Conservation (phyloP, 768 basidiomycete genomes). For the Exsudoporus frostii region DNA sequence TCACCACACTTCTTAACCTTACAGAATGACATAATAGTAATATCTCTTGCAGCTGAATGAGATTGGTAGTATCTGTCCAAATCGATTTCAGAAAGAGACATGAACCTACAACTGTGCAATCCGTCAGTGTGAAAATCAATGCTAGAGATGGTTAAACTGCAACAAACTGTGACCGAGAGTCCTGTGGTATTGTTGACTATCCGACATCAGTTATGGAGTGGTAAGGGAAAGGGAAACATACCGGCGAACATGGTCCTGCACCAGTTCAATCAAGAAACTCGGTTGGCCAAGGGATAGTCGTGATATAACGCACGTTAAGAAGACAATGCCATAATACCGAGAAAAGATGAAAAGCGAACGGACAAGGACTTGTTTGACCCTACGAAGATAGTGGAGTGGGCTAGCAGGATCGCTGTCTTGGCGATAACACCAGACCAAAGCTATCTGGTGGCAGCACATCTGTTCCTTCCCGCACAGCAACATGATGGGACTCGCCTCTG, state of each 20-base stretch:
- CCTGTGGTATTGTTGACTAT: slow-evolving; percentile 22
- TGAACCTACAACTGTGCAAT: slow-evolving; percentile 17
- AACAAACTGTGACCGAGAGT: slow-evolving; percentile 17
- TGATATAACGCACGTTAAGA: slow-evolving; percentile 10
- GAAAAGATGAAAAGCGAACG: slow-evolving; percentile 19
- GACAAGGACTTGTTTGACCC: slow-evolving; percentile 9
- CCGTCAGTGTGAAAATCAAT: not conserved
- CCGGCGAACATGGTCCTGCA: slow-evolving; percentile 15
- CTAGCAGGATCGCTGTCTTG: not conserved
- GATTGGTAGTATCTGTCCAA: not conserved
- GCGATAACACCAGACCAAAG: slow-evolving; percentile 15
- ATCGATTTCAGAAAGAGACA: not conserved
- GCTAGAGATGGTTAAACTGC: not conserved
- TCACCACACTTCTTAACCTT: not conserved
- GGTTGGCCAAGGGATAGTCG: not conserved
- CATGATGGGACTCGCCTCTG: slow-evolving; percentile 8
- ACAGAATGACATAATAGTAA: slow-evolving; percentile 23
- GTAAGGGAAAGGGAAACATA: not conserved
- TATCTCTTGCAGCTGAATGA: slow-evolving; percentile 19
- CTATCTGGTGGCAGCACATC: slow-evolving; percentile 3
- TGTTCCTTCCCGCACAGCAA: not conserved
- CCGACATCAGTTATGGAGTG: not conserved
- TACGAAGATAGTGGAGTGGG: not conserved
- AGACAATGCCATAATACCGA: slow-evolving; percentile 26
- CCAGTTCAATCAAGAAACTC: not conserved